phyloP scores from a whole-genome alignment of 192 early-diverging fungal genomes.

The Fimicolochytrium jonesii region DNA sequence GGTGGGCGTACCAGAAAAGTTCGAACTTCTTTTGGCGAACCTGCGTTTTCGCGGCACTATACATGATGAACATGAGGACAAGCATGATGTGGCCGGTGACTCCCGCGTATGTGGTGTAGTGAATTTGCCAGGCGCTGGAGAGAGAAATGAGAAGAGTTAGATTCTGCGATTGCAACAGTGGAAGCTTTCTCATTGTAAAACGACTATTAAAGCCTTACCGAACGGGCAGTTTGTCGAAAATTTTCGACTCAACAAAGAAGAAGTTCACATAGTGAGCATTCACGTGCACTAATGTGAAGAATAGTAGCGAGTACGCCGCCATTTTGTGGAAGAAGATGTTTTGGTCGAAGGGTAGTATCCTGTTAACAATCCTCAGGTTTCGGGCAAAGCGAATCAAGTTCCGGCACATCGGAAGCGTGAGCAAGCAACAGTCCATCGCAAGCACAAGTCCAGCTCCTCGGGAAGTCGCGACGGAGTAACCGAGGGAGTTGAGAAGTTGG shows the following conservation, averaged over 20 bases:
- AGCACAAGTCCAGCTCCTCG: constrained; percentile 56
- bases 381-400: constrained; percentile 49
- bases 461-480: constrained; percentile 47
- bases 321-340: constrained; percentile 74
- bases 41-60: constrained; percentile 48
- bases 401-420: constrained; percentile 53
- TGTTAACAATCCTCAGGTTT: constrained; percentile 51
- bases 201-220: not conserved
- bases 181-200: too few species aligned
- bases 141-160: constrained; percentile 24
- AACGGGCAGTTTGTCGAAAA: constrained; percentile 10
- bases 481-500: constrained; percentile 45
- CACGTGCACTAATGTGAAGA: constrained; percentile 58
- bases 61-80: constrained; percentile 56
- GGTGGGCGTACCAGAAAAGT: constrained; percentile 76
- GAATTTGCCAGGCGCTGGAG: constrained; percentile 27
- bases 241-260: constrained; percentile 21
- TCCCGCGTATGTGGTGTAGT: constrained; percentile 42
- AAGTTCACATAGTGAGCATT: constrained; percentile 59
- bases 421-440: constrained; percentile 47
- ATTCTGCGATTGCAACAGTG: constrained; percentile 16
- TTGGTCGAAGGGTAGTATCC: constrained; percentile 64
- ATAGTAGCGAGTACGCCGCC: constrained; percentile 61
- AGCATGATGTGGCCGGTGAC: constrained; percentile 68
- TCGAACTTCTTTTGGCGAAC: constrained; percentile 62